Evolutionary conservation across 306 rosid species (phyloP).

Genomic region (Dryas drummondii): DNA sequence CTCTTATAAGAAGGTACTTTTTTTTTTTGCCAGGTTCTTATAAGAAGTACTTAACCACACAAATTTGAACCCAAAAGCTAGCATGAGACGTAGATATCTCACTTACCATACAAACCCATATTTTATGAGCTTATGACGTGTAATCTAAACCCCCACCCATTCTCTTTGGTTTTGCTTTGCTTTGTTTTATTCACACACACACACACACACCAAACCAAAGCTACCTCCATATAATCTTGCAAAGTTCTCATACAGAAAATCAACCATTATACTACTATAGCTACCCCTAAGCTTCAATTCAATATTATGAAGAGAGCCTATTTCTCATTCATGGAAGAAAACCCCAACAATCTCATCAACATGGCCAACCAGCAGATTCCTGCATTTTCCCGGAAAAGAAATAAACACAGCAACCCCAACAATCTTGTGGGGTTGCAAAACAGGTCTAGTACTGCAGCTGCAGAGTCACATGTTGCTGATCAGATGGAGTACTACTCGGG

Average conservation of each 20-base stretch:
- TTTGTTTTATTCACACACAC: background rate
- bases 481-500: constrained; percentile 24
- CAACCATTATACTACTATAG: background rate
- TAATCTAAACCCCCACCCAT: constrained; percentile 39
- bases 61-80: constrained; percentile 25
- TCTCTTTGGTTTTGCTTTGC: background rate
- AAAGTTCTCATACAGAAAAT: no score
- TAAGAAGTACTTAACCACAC: constrained; percentile 40
- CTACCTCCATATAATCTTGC: background rate
- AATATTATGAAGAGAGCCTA: constrained; percentile 2
- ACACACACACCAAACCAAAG: background rate
- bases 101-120: constrained; percentile 49
- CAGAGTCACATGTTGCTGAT: background rate
- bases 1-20: no score
- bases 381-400: constrained; percentile 30
- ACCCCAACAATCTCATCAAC: constrained; percentile 10
- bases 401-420: background rate
- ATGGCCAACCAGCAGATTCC: constrained; percentile 10
- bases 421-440: background rate
- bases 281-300: background rate
- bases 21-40: background rate
- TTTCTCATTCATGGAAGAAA: constrained; percentile 35
- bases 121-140: constrained; percentile 36
- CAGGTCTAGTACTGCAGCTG: background rate
- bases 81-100: constrained; percentile 43